Base-by-base conservation (phyloP, 108 stramenopile species). In the Cyclotella cryptica region DNA sequence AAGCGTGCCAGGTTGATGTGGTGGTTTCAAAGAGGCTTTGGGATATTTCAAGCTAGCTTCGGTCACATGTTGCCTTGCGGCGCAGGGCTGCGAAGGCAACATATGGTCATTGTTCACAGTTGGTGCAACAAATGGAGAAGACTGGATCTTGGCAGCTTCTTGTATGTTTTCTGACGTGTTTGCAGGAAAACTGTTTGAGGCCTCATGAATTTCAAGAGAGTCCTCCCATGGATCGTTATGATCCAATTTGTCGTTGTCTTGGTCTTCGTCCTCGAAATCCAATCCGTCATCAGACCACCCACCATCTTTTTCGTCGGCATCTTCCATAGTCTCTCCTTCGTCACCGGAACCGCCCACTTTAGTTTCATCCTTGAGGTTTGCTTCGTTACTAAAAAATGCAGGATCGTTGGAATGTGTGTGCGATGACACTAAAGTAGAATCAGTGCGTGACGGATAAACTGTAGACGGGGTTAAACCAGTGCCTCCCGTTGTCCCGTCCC, bases 271-370 rank as follows among this genome's bases (percentile, higher is more conserved):
- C 24, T 77, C 76, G 43, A 77, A 74, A 49, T 83, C 72, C 21
- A 83, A 69, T 12, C 72, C 76, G 30, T 77, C 82, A 51, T 83
- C 82, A 15, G 76, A 77, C 82, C 82, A 83, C 11, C 81, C 81
- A 19, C 43, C 75, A 74, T 77, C 82, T n/a, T 15, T 61, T 61
- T 77, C 69, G 0, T 69, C 59, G 17, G 9, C 62, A 41, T 66
- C 64, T 43, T 68, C 67, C 2, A 19, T 11, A 26, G 41, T 11
- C 18, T 41, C 43, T 65, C 69, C 13, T 30, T 55, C 30, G 21
- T 47, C 18, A 10, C 18, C 28, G 30, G 2, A 13, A 6, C 21
- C 17, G 11, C 9, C 42, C 29, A 27, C 69, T 29, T 69, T 47
- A 45, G 22, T 58, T 18, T 58, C 57, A 28, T 58, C 49, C 49